Percentiles rank a stretch among this genome's conserved stretches.
phyloP scores from a whole-genome alignment of 768 basidiomycete species.

The Suillus tomentosus region DNA sequence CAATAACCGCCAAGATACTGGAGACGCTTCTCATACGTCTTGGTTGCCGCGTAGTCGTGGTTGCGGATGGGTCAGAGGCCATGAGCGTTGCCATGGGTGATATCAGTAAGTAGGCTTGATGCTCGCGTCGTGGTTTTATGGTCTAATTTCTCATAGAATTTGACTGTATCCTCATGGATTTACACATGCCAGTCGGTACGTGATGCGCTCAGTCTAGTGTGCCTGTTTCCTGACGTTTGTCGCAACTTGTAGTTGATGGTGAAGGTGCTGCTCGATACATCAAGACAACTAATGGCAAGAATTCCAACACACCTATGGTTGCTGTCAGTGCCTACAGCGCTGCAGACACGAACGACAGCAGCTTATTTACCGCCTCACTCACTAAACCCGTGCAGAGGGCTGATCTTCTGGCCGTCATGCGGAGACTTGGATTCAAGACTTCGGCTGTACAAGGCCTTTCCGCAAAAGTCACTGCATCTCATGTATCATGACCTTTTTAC shows the following conservation, averaged over 20 bases:
- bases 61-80: slow-evolving; percentile 95
- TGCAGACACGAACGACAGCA: slow-evolving; percentile 63
- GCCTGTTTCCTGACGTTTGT: slow-evolving; percentile 15
- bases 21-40: slow-evolving; percentile 92
- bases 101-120: slow-evolving; percentile 69
- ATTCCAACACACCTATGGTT: slow-evolving; percentile 89
- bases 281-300: slow-evolving; percentile 95
- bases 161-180: slow-evolving; percentile 93
- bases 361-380: slow-evolving; percentile 78
- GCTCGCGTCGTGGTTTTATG: neutral
- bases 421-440: slow-evolving; percentile 89
- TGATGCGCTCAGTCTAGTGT: slow-evolving; percentile 18
- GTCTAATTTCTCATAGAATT: slow-evolving; percentile 61
- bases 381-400: slow-evolving; percentile 89
- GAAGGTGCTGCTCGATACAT: slow-evolving; percentile 97
- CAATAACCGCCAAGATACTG: slow-evolving; percentile 96
- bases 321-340: slow-evolving; percentile 89
- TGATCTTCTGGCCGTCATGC: slow-evolving; percentile 80
- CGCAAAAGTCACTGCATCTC: slow-evolving; percentile 52
- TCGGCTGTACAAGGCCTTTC: slow-evolving; percentile 64
- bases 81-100: slow-evolving; percentile 97
- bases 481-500: slow-evolving; percentile 26
- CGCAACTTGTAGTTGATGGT: slow-evolving; percentile 72
- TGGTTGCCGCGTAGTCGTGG: slow-evolving; percentile 94
- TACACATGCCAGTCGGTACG: slow-evolving; percentile 93